Conservation (phyloP, 1,139 yeast genomes). For the Entelexis paramagnoliae region DNA sequence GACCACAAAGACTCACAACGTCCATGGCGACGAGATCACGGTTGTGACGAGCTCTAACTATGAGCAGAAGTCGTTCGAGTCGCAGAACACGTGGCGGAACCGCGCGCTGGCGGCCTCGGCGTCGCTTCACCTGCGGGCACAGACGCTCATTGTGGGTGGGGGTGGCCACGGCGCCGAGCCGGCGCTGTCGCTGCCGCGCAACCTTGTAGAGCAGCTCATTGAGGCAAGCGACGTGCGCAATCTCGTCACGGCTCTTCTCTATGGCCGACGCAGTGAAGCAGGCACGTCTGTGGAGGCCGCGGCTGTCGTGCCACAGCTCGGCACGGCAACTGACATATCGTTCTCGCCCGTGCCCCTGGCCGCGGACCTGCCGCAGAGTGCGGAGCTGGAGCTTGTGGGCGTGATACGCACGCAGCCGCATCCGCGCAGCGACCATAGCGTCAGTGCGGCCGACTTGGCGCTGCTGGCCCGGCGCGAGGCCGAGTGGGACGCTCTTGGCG, state of each 20-base stretch:
- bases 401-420: conserved; percentile 66
- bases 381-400: conserved; percentile 51
- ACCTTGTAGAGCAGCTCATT: conserved; percentile 64
- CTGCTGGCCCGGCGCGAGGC: conserved; percentile 41
- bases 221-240: conserved; percentile 72
- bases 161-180: conserved; percentile 36
- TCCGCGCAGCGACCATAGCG: conserved; percentile 39
- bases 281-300: conserved; percentile 61
- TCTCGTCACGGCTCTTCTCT: conserved; percentile 73
- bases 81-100: conserved; percentile 85
- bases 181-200: conserved; percentile 74
- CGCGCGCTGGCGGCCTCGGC: conserved; percentile 67
- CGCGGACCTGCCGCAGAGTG: conserved; percentile 29
- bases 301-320: conserved; percentile 82
- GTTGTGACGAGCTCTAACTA: conserved; percentile 87
- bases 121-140: conserved; percentile 60
- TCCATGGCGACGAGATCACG: conserved; percentile 91
- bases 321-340: conserved; percentile 56
- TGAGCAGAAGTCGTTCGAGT: conserved; percentile 73
- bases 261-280: conserved; percentile 65
- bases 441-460: conserved; percentile 59
- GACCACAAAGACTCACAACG: conserved; percentile 76
- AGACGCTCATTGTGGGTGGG: conserved; percentile 56
- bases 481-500: conserved; percentile 31
- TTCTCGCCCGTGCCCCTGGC: conserved; percentile 38